Conservation (phyloP, 768 basidiomycete species). For the Boletus rex-veris region DNA sequence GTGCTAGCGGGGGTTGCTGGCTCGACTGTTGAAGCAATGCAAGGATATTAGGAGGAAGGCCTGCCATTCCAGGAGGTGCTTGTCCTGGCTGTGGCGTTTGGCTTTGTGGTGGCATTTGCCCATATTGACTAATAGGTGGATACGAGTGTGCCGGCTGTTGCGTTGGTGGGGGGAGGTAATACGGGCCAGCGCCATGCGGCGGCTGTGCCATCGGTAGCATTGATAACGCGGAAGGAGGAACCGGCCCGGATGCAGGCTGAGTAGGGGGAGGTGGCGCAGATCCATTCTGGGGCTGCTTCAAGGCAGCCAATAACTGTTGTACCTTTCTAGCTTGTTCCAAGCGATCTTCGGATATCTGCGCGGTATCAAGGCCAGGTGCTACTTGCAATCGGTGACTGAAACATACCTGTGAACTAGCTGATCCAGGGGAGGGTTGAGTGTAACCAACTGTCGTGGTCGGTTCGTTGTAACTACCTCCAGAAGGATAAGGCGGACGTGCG, state of each 20-base stretch:
- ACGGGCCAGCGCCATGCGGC: constrained; percentile 31
- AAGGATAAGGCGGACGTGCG: constrained; percentile 36
- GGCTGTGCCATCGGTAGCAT: constrained; percentile 36
- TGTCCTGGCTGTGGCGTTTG: constrained; percentile 33
- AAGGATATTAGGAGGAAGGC: constrained; percentile 65
- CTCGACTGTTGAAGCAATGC: constrained; percentile 59
- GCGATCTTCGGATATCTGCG: constrained; percentile 55
- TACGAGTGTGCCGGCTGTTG: constrained; percentile 27
- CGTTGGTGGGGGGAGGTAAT: constrained; percentile 42
- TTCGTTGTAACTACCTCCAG: constrained; percentile 23
- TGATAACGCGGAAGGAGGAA: constrained; percentile 35
- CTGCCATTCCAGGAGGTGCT: constrained; percentile 33
- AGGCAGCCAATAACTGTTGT: constrained; percentile 77
- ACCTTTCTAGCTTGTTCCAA: constrained; percentile 86
- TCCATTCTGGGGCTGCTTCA: constrained; percentile 63
- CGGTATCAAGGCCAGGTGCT: neutral
- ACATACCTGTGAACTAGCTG: constrained; percentile 31
- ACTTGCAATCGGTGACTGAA: neutral
- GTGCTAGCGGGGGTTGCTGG: constrained; percentile 32
- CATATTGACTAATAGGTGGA: constrained; percentile 23
- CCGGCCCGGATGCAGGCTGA: constrained; percentile 32
- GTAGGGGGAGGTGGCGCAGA: constrained; percentile 13
- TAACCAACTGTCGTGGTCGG: constrained; percentile 24
- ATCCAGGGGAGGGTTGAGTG: constrained; percentile 21
- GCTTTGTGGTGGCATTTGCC: constrained; percentile 28